A percentile compares a stretch with the other conserved stretches of the same genome.
Evolutionary conservation across 2,329 filamentous ascomycete species (phyloP).

Genomic region (Sclerotinia subarctica): DNA sequence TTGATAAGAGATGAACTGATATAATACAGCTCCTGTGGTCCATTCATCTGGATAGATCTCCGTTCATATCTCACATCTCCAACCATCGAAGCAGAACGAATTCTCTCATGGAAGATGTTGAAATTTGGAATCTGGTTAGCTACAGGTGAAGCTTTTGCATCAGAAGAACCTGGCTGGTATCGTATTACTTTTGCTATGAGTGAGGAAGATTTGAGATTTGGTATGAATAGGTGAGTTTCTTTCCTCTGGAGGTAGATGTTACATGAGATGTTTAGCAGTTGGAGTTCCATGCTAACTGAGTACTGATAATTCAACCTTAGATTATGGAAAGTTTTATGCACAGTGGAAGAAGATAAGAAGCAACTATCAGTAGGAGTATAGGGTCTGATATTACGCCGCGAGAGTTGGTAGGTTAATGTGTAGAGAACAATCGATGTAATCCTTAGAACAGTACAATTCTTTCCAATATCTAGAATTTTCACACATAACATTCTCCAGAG

Average conservation of each 20-base stretch:
- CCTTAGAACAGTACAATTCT: not conserved
- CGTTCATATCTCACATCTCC: slow-evolving; percentile 12
- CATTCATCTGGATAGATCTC: slow-evolving; percentile 25
- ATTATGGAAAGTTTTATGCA: not conserved
- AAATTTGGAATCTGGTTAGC: slow-evolving; percentile 24
- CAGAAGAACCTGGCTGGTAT: slow-evolving; percentile 22
- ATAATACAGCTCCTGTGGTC: slow-evolving; percentile 20
- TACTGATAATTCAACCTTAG: not conserved
- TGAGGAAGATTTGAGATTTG: slow-evolving; percentile 23
- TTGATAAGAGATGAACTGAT: not conserved
- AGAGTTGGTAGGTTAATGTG: not conserved
- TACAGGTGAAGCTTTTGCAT: slow-evolving; percentile 24
- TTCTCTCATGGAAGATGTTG: slow-evolving; percentile 23
- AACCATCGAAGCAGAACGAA: slow-evolving; percentile 19
- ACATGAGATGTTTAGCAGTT: not conserved
- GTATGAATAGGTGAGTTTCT: slow-evolving; percentile 18
- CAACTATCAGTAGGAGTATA: not conserved
- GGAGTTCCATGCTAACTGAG: not conserved
- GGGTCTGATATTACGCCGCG: not conserved
- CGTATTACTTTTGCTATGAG: slow-evolving; percentile 23
- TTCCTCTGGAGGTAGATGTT: not conserved
- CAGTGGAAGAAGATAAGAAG: not conserved
- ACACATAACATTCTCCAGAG: no score
- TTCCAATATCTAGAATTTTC: no score
- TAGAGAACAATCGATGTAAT: not conserved